Base-by-base conservation (phyloP, 1,139 yeast genomes). In the Yamadazyma diddensiae region DNA sequence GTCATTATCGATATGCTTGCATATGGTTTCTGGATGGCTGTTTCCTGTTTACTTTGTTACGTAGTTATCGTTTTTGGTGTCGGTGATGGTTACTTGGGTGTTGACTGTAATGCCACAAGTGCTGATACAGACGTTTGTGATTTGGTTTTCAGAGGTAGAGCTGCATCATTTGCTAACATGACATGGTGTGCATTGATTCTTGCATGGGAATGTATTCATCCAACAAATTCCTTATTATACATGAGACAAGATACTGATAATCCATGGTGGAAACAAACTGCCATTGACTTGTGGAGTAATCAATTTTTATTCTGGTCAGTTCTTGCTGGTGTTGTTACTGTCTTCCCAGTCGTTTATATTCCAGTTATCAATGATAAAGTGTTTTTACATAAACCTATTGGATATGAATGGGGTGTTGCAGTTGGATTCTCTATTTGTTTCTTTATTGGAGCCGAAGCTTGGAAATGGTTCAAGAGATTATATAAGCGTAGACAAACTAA, bases 151-250 rank as follows among this genome's bases (percentile, higher is more conserved):
- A 69, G 77, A 49, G 90, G 92, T 3, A 77, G 97, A 53, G 78
- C 95, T 2, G 77, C 85, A 3, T 73, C 94, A 0, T 88, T 88
- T 62, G 86, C 84, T 3, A 78, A 82, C 5, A 81, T 88, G 81
- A 87, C 95, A 0, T 88, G 96, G 95, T 77, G 94, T 62, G 83
- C 94, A 3, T 71, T 88, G 40, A 59, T 88, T 18, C 66, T 86
- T 36, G 95, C 95, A 2, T 87, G 95, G 95, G 95, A 87, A 60
- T 88, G 90, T 50, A 72, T 86, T 38, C 92, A 86, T 53, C 69
- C 83, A 57, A 66, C 80, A 38, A 70, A 81, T 46, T 85, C 95
- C 1, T 67, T 87, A 43, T 84, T 87, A 57, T 62, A 68, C 33
- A 82, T 84, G 88, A 73, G 81, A 42, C 86, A 84, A 27, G 86